Evolutionary conservation across 768 basidiomycete species (phyloP).

Genomic region (Botryobasidium botryosum): DNA sequence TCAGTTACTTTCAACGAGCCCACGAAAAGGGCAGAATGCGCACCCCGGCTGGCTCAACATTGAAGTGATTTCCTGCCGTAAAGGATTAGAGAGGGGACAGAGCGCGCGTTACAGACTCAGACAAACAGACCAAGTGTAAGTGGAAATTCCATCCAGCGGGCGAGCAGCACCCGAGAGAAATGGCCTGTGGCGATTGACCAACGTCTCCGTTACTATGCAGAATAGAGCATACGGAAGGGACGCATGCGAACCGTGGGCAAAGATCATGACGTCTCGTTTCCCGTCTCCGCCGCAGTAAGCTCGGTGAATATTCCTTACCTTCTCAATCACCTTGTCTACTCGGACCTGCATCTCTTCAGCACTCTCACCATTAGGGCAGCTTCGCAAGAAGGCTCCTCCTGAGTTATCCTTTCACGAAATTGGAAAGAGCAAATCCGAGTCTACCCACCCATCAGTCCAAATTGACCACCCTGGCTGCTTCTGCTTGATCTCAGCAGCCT

Average conservation of each 20-base stretch:
- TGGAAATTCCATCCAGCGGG: slow-evolving; percentile 66
- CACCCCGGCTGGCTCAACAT: slow-evolving; percentile 73
- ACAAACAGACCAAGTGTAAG: slow-evolving; percentile 32
- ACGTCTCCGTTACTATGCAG: background rate
- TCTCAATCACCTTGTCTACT: slow-evolving; percentile 57
- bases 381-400: slow-evolving; percentile 17
- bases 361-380: slow-evolving; percentile 81
- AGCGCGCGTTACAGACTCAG: background rate
- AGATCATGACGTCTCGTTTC: slow-evolving; percentile 66
- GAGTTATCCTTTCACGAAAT: no score
- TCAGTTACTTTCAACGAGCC: slow-evolving; percentile 4
- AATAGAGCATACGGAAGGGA: no score
- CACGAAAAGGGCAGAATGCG: slow-evolving; percentile 14
- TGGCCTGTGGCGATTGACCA: slow-evolving; percentile 25
- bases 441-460: slow-evolving; percentile 64
- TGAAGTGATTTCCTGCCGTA: slow-evolving; percentile 52
- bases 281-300: slow-evolving; percentile 51
- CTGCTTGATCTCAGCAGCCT: slow-evolving; percentile 57
- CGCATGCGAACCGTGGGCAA: slow-evolving; percentile 65
- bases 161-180: slow-evolving; percentile 56
- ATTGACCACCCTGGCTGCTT: slow-evolving; percentile 52
- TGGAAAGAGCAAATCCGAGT: background rate
- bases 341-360: slow-evolving; percentile 60
- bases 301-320: slow-evolving; percentile 60
- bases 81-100: background rate